Evolutionary conservation across 2,329 filamentous ascomycete species (phyloP).

Genomic region (Canariomyces notabilis): DNA sequence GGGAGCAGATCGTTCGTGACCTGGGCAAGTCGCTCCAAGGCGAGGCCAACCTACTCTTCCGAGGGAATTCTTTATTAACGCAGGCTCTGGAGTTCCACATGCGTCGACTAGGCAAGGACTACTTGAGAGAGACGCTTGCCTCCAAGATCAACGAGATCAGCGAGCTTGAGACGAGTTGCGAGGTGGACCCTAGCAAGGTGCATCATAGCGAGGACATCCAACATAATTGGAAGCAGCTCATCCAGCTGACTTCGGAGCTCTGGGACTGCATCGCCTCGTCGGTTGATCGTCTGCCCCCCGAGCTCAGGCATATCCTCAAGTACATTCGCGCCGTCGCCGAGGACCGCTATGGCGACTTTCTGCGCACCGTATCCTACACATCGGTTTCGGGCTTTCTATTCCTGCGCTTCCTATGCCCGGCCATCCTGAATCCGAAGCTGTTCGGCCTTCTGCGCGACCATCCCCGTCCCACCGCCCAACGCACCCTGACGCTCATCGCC

Average conservation of each 20-base stretch:
- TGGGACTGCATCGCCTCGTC: conserved; percentile 80
- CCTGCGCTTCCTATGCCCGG: conserved; percentile 89
- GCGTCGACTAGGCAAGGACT: conserved; percentile 88
- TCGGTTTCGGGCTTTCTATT: conserved; percentile 95
- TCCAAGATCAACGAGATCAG: conserved; percentile 87
- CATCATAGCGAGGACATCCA: conserved; percentile 63
- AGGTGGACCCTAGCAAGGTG: conserved; percentile 86
- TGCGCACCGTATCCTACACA: conserved; percentile 84
- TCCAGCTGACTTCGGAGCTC: conserved; percentile 71
- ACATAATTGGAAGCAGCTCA: conserved; percentile 75
- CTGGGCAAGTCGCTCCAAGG: conserved; percentile 73
- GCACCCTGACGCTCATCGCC: conserved; percentile 85
- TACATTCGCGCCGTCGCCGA: conserved; percentile 90
- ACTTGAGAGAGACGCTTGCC: conserved; percentile 79
- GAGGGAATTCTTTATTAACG: conserved; percentile 89
- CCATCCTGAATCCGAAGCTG: conserved; percentile 91
- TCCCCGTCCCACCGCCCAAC: conserved; percentile 73
- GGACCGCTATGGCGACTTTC: conserved; percentile 88
- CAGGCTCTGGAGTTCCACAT: conserved; percentile 94
- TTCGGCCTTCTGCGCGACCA: conserved; percentile 82
- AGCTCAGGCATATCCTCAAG: conserved; percentile 79
- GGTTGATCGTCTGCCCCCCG: conserved; percentile 69
- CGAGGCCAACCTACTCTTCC: conserved; percentile 91
- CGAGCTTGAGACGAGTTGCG: conserved; percentile 83
- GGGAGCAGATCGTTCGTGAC: conserved; percentile 68